phyloP scores from a whole-genome alignment of 1,139 yeast genomes.

The Blastobotrys illinoisensis region DNA sequence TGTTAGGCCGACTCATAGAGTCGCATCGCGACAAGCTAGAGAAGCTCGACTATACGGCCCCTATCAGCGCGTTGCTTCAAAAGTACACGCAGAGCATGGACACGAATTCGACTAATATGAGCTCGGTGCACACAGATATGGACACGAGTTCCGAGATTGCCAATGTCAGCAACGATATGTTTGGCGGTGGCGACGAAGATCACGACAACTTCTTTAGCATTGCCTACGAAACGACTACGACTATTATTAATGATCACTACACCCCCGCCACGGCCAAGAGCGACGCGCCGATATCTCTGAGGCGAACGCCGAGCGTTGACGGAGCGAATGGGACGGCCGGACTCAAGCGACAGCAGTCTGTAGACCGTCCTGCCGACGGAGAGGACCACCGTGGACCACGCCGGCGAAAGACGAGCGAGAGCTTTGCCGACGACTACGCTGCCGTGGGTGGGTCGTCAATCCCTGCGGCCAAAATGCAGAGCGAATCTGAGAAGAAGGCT shows the following conservation, averaged over 20 bases:
- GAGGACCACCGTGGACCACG: constrained; percentile 8
- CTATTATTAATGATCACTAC: neutral
- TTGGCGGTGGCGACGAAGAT: constrained; percentile 3
- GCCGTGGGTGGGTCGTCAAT: neutral
- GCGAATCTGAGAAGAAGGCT: neutral
- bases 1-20: constrained; percentile 48
- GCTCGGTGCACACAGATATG: constrained; percentile 9
- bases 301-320: neutral
- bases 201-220: neutral
- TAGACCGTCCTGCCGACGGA: neutral
- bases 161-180: neutral
- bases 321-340: neutral
- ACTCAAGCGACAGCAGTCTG: constrained; percentile 13
- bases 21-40: constrained; percentile 40
- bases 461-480: neutral
- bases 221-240: constrained; percentile 1
- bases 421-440: constrained; percentile 4
- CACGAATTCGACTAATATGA: constrained; percentile 7
- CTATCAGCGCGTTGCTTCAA: constrained; percentile 7
- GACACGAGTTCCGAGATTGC: constrained; percentile 3
- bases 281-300: neutral
- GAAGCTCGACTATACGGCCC: constrained; percentile 29
- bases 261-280: neutral
- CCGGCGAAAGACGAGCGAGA: constrained; percentile 10
- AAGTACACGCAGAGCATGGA: constrained; percentile 5